Conservation (phyloP, 108 stramenopile genomes). For the Nannochloropsis granulata region DNA sequence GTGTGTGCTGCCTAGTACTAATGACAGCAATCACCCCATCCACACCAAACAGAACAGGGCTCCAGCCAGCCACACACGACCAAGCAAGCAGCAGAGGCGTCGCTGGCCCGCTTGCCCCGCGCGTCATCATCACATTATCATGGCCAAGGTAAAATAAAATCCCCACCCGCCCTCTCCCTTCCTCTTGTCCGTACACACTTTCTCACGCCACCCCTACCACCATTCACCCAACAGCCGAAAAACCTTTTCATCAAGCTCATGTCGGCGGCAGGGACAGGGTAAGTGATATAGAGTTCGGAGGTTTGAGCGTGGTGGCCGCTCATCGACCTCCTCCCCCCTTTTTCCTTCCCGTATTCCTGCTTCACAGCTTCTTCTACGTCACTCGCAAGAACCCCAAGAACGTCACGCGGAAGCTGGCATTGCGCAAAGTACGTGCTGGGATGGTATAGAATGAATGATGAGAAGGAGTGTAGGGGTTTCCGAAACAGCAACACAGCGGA, state of each 20-base stretch:
- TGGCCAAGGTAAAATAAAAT: too few relatives aligned
- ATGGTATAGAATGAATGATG: constrained; percentile 14
- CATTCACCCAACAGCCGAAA: neutral
- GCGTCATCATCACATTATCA: too few relatives aligned
- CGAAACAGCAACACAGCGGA: too few relatives aligned
- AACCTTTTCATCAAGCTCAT: constrained; percentile 19
- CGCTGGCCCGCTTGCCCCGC: too few relatives aligned
- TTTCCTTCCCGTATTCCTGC: neutral
- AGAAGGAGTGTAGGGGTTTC: neutral
- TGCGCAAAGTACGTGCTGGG: constrained; percentile 27
- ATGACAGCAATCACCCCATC: too few relatives aligned
- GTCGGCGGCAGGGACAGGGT: constrained; percentile 24
- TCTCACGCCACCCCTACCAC: neutral
- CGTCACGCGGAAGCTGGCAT: constrained; percentile 19
- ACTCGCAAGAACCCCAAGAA: constrained; percentile 28
- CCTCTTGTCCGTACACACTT: too few relatives aligned
- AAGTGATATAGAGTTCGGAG: neutral
- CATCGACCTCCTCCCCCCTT: neutral
- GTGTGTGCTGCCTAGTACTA: too few relatives aligned
- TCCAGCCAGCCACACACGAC: too few relatives aligned
- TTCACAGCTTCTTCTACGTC: constrained; percentile 29
- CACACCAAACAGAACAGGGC: too few relatives aligned
- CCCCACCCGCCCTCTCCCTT: too few relatives aligned
- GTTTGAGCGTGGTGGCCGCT: neutral
- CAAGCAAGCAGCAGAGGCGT: too few relatives aligned